A percentile compares a stretch with the other conserved stretches of the same genome.
Evolutionary conservation across 106 monocot species (phyloP).

Genomic region (Phalaenopsis aphrodite): DNA sequence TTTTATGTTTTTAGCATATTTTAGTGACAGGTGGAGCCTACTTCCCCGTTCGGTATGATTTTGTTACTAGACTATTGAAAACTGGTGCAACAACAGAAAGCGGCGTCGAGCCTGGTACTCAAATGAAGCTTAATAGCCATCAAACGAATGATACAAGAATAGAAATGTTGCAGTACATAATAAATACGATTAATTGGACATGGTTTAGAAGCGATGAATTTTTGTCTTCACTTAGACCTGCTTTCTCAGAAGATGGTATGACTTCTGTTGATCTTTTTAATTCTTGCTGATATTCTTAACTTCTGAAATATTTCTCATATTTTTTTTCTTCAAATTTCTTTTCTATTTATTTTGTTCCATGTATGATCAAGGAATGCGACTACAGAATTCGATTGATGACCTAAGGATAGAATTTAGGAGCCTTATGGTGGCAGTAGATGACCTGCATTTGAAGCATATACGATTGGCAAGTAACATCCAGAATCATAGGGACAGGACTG

Average conservation of each 20-base stretch:
- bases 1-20: background rate
- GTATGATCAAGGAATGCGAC: conserved; percentile 21
- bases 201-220: conserved; percentile 41
- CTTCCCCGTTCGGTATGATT: conserved; percentile 30
- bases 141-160: conserved; percentile 14
- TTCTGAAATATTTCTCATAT: background rate
- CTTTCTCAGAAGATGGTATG: conserved; percentile 50
- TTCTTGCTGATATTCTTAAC: background rate
- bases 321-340: background rate
- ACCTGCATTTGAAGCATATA: conserved; percentile 67
- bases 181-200: conserved; percentile 28
- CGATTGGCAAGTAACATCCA: conserved; percentile 38
- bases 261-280: background rate
- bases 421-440: conserved; percentile 22
- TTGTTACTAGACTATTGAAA: conserved; percentile 52
- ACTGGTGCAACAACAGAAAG: conserved; percentile 61
- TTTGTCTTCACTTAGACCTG: conserved; percentile 15
- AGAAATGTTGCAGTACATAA: conserved; percentile 32
- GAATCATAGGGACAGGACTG: conserved; percentile 38
- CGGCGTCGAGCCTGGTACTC: conserved; percentile 19
- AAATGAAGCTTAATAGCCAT: conserved; percentile 14
- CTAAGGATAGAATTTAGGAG: conserved; percentile 33
- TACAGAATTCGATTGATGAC: conserved; percentile 28
- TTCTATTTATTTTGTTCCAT: background rate
- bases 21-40: conserved; percentile 39